phyloP scores from a whole-genome alignment of 345 rosid genomes.

The Lenwebbia sp. region DNA sequence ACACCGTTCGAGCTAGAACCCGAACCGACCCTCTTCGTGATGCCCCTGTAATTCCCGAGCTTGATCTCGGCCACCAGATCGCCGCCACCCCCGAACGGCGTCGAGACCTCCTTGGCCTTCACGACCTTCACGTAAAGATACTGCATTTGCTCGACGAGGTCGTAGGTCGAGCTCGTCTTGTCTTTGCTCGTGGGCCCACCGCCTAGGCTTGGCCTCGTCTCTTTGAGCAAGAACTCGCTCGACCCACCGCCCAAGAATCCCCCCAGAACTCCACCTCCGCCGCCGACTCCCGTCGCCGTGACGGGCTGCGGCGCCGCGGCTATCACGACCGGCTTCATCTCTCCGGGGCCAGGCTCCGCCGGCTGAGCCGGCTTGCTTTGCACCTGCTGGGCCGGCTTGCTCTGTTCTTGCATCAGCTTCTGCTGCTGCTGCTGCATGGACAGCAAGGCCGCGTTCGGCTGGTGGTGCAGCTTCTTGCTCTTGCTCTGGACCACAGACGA shows the following conservation, averaged over 20 bases:
- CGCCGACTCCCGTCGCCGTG: slow-evolving; percentile 1
- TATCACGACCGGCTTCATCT: slow-evolving; percentile 42
- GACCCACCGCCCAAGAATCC: slow-evolving; percentile 16
- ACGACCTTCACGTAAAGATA: slow-evolving; percentile 58
- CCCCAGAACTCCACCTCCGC: slow-evolving; percentile 1
- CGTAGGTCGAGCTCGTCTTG: slow-evolving; percentile 61
- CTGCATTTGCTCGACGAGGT: slow-evolving; percentile 78
- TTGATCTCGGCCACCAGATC: slow-evolving; percentile 57
- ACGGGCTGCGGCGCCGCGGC: slow-evolving; percentile 27
- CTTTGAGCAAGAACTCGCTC: slow-evolving; percentile 55
- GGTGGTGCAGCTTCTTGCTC: slow-evolving; percentile 39
- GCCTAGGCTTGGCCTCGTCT: slow-evolving; percentile 62
- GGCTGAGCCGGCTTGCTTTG: slow-evolving; percentile 24
- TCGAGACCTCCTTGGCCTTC: slow-evolving; percentile 30
- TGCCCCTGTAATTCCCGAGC: slow-evolving; percentile 58
- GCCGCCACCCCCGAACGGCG: slow-evolving; percentile 20
- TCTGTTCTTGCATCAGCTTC: slow-evolving; percentile 17
- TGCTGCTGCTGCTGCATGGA: slow-evolving; percentile 27
- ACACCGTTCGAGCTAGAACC: neutral
- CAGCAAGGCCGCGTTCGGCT: slow-evolving; percentile 17
- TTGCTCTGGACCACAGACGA: slow-evolving; percentile 18
- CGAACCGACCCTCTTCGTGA: slow-evolving; percentile 33
- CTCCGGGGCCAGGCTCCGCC: slow-evolving; percentile 32
- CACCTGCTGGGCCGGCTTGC: slow-evolving; percentile 23
- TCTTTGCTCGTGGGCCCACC: slow-evolving; percentile 44